Base-by-base conservation (phyloP, 805 yeast genomes). In the Teunomyces aglyptinius region DNA sequence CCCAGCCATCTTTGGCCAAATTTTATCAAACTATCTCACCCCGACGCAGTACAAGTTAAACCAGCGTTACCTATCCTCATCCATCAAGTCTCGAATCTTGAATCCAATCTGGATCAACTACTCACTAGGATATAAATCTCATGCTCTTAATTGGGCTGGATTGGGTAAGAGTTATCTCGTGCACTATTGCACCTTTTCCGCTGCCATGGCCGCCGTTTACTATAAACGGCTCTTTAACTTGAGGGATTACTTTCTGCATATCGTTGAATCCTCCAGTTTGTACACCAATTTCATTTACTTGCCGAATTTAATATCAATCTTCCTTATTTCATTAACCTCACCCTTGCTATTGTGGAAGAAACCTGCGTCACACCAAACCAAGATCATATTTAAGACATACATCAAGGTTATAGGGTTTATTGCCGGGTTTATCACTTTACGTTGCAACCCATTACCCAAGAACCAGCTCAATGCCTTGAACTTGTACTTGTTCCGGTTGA, bases 91-190 rank as follows among this genome's bases (percentile, higher is more conserved):
- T 5, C 49, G 58, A 26, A 54, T 68, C 4, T 57, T 71, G 47
- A 67, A 69, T 45, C 76, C 77, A 1, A 68, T 72, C 42, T 72
- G 77, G 77, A 62, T 60, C 44, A 67, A 70, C 48, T 71, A 60
- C 48, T 53, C 64, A 24, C 52, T 69, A 43, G 68, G 70, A 6
- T 57, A 54, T 13, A 52, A 49, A 7, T 42, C 54, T 16, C 61
- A 58, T 27, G 34, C 56, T 13, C 27, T 72, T 24, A 55, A 65
- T 28, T 69, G 70, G 68, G 13, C 50, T 6, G 67, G 70, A 2
- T 49, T 70, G 24, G 22, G 57, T 2, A 45, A 47, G 26, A 58
- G 58, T 28, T 71, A 71, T 46, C 33, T 55, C 7, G 35, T 49
- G 4, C 71, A 65, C 47, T 65, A 68, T 46, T 42, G 51, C 7